Evolutionary conservation across 345 rosid species (phyloP), one percentile per base, ranked within the genome.

Genomic region (Iberis pinnata): DNA sequence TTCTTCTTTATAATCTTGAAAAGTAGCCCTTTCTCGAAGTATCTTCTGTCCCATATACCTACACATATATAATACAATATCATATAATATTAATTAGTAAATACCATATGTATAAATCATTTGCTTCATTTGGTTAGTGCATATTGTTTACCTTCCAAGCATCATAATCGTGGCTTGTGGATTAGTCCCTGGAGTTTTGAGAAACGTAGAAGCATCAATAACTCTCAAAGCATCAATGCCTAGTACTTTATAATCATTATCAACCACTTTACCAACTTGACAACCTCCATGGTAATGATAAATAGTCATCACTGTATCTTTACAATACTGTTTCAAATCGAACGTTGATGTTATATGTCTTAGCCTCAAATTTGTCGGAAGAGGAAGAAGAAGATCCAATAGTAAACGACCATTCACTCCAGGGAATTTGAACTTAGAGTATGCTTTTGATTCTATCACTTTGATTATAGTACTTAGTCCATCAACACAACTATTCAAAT

Each of bases 211-310:
- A 0, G 74, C 80, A 71, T 84, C 86, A 7, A 84, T 60, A 32
- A 84, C 82, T 58, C 89, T 62, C 3, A 79, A 44, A 1, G 58
- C 60, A 53, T 78, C 82, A 7, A 79, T 61, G 5, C 94, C 84
- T 47, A 69, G 8, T 3, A 81, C 94, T 48, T 49, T 76, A 54
- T 76, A 81, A 49, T 79, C 70, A 24, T 18, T 63, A 65, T 84
- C 89, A 5, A 81, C 79, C 17, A 81, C 94, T 36, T 48, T 69
- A 10, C 79, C 78, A 18, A 79, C 77, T 63, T 73, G 86, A 22
- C 94, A 84, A 27, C 89, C 94, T 19, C 86, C 89, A 47, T 79
- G 89, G 49, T 79, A 84, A 55, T 78, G 94, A 86, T 86, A 84
- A 15, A 81, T 73, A 1, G 89, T 84, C 76, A 65, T 70, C 17